These are phyloP conservation scores for Aspergillus niger DNA, from an alignment of 2,329 filamentous ascomycete genomes.

Conservation along the genomic window DNA sequence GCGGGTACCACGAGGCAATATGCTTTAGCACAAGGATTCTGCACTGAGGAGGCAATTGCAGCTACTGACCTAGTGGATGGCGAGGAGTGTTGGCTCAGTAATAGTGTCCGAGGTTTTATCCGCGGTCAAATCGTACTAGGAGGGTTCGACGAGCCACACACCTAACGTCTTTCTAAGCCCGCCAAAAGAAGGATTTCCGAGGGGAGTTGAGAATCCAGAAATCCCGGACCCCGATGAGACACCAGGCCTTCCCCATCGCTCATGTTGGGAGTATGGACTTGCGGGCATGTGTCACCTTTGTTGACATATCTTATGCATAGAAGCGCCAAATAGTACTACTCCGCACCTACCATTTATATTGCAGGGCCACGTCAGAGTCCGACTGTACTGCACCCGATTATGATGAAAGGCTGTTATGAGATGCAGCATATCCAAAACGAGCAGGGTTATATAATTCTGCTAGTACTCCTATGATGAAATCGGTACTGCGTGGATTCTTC, in stretches of 20 bases:
- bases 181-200: not conserved
- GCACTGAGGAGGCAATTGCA: conserved; percentile 64
- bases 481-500: too few species aligned
- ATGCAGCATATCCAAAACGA: not conserved
- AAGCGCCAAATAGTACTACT: not conserved
- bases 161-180: not conserved
- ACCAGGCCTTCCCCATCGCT: not conserved
- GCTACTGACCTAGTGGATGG: conserved; percentile 64
- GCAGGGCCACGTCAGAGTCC: not conserved
- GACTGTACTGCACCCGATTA: not conserved
- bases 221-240: not conserved
- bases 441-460: not conserved
- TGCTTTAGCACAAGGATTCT: conserved; percentile 72
- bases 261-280: not conserved
- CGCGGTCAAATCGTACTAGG: conserved; percentile 32
- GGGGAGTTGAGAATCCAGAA: not conserved
- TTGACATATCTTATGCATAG: not conserved
- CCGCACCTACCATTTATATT: not conserved
- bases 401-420: not conserved
- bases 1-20: conserved; percentile 80
- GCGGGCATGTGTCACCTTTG: not conserved
- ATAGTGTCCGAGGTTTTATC: conserved; percentile 79
- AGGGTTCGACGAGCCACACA: not conserved
- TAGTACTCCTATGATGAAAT: too few species aligned
- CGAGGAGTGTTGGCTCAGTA: conserved; percentile 86